Evolutionary conservation across 2,329 filamentous ascomycete genomes (phyloP).

Genomic region (Beauveria sp.): DNA sequence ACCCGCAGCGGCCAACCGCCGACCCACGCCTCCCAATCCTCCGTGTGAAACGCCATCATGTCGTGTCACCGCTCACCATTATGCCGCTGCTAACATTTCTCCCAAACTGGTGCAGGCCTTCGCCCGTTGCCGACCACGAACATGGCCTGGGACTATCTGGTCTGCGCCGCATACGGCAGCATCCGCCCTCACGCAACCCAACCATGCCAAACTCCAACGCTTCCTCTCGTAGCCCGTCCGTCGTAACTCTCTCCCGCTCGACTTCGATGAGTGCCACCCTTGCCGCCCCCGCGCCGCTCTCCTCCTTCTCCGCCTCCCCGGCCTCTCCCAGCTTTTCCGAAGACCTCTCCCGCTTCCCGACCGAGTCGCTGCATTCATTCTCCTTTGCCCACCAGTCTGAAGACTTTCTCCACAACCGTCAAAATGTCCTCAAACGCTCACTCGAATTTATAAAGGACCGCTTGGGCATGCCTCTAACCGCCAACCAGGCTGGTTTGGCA

Average conservation of each 20-base stretch:
- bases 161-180: conserved; percentile 87
- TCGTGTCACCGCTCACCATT: background rate
- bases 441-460: conserved; percentile 96
- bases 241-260: conserved; percentile 54
- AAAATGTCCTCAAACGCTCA: conserved; percentile 86
- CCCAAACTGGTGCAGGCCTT: conserved; percentile 50
- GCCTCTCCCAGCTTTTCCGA: conserved; percentile 73
- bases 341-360: conserved; percentile 86
- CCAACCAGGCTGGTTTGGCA: conserved; percentile 66
- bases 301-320: conserved; percentile 49
- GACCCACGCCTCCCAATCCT: background rate
- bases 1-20: background rate
- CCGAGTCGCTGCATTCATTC: conserved; percentile 95
- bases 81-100: conserved; percentile 20
- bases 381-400: conserved; percentile 95
- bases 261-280: conserved; percentile 64
- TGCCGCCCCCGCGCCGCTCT: conserved; percentile 46
- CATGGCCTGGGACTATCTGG: conserved; percentile 80
- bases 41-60: conserved; percentile 2
- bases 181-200: conserved; percentile 52
- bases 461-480: conserved; percentile 63
- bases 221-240: conserved; percentile 53
- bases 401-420: conserved; percentile 81
- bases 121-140: conserved; percentile 78
- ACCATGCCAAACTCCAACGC: conserved; percentile 56